Evolutionary conservation across 148 eudicot species (phyloP).

Genomic region (Persicaria tinctoria): DNA sequence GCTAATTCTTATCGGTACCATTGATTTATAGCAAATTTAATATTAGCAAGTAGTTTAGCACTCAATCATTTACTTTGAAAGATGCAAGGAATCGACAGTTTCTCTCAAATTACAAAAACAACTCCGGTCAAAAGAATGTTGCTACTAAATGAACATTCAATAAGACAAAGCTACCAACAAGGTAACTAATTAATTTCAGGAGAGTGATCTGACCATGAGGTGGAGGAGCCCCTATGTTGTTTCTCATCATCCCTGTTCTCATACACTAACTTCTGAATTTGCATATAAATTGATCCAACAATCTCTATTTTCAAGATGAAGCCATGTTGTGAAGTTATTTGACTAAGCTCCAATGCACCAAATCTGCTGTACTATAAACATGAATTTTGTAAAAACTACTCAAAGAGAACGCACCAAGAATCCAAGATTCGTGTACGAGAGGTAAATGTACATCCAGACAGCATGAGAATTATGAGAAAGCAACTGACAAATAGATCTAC

Average conservation of each 20-base stretch:
- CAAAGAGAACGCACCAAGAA: not conserved
- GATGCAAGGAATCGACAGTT: not conserved
- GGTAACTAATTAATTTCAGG: not conserved
- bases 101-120: not conserved
- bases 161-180: not conserved
- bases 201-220: not conserved
- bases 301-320: not conserved
- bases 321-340: not conserved
- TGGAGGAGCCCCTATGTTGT: not conserved
- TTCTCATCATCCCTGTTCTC: not conserved
- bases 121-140: not conserved
- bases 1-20: not conserved
- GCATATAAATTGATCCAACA: not conserved
- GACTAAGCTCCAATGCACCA: not conserved
- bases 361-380: not conserved
- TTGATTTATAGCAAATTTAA: not conserved
- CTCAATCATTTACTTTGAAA: not conserved
- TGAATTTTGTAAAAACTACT: not conserved
- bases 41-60: not conserved
- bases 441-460: slow-evolving; percentile 3
- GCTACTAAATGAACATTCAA: not conserved
- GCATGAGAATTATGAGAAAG: not conserved
- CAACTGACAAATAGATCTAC: not conserved
- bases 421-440: not conserved
- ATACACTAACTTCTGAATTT: not conserved